These are phyloP conservation scores for Neoboletus magnificus DNA, from an alignment of 768 basidiomycete species.

Conservation along the genomic window DNA sequence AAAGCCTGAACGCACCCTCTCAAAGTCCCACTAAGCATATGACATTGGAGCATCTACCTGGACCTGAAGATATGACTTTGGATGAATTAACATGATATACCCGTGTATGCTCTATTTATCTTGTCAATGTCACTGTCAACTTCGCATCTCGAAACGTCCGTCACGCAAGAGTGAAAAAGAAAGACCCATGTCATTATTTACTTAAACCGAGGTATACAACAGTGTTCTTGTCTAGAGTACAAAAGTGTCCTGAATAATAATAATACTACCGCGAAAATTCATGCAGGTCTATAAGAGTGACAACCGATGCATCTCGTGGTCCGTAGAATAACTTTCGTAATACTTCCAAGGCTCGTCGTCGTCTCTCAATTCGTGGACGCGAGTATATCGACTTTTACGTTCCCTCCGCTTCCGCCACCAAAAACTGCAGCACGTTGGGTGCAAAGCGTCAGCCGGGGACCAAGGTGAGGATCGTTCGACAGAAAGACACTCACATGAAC, in stretches of 20 bases:
- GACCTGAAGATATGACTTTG: conserved; percentile 49
- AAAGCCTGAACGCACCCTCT: conserved; percentile 36
- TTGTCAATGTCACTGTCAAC: background rate
- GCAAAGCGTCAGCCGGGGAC: background rate
- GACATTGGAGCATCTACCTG: conserved; percentile 34
- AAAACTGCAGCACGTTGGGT: conserved; percentile 15
- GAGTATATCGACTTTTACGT: conserved; percentile 17
- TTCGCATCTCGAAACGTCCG: background rate
- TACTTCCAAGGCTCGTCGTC: conserved; percentile 31
- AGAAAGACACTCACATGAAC: conserved; percentile 31
- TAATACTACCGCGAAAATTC: background rate
- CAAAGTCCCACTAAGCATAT: conserved; percentile 14
- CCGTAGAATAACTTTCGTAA: conserved; percentile 19
- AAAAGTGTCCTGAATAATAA: background rate
- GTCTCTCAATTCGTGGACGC: conserved; percentile 27
- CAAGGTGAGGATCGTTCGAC: background rate
- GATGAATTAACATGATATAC: conserved; percentile 40
- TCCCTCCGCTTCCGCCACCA: conserved; percentile 29
- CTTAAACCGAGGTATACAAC: background rate
- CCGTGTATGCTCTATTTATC: conserved; percentile 15
- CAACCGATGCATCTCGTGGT: conserved; percentile 15
- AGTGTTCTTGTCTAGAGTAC: background rate
- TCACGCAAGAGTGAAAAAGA: background rate
- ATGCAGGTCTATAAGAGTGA: background rate
- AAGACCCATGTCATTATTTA: background rate